phyloP scores from a whole-genome alignment of 192 early-diverging fungal species.

The Backusella mclennaniae region DNA sequence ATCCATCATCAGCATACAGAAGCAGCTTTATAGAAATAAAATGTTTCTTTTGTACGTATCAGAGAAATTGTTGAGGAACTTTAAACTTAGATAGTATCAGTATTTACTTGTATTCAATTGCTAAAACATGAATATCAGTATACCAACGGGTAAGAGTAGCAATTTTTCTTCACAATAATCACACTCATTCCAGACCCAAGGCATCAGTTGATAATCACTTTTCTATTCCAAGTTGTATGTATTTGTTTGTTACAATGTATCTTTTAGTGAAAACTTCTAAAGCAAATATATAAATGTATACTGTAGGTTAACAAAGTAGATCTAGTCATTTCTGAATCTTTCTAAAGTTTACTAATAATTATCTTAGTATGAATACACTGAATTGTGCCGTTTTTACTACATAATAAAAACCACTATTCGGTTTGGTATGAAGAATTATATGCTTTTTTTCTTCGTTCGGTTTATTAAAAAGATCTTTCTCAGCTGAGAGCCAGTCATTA shows the following conservation, averaged over 20 bases:
- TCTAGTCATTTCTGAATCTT: not conserved
- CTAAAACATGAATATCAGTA: too few relatives aligned
- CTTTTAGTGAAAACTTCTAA: too few relatives aligned
- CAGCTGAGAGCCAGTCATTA: not conserved
- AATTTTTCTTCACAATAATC: too few relatives aligned
- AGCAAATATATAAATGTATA: too few relatives aligned
- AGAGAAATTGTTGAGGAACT: not conserved
- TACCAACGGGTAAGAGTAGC: too few relatives aligned
- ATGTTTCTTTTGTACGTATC: not conserved
- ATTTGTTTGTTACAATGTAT: too few relatives aligned
- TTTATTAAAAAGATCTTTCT: not conserved
- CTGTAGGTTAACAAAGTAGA: too few relatives aligned
- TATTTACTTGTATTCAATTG: too few relatives aligned
- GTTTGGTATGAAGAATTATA: not conserved
- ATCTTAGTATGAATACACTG: not conserved
- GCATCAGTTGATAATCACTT: too few relatives aligned
- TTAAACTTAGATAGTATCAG: not conserved
- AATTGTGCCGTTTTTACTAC: not conserved
- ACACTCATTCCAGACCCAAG: too few relatives aligned
- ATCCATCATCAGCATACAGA: too few relatives aligned
- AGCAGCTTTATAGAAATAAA: not conserved
- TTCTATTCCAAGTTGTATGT: too few relatives aligned
- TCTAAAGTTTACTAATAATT: not conserved
- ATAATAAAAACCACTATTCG: not conserved
- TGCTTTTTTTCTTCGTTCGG: not conserved